Evolutionary conservation across 331 rosid species (phyloP), one percentile per base, ranked within the genome.

Genomic region (Erythrophleum ivorense): DNA sequence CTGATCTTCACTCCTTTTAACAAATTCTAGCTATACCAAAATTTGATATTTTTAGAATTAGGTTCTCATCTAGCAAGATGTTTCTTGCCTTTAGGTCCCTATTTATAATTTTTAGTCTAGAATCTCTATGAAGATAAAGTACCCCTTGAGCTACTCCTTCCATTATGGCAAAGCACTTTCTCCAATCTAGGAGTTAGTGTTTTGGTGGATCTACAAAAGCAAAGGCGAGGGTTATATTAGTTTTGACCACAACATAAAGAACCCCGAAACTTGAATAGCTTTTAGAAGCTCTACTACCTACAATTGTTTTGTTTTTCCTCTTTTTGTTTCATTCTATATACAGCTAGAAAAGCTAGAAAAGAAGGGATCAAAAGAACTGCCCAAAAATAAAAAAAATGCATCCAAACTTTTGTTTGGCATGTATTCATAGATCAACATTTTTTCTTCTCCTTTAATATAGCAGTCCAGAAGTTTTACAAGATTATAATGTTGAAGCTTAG

Each of bases 361-460:
- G 18, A 52, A 52, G 0, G 54, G 18, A 52, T 52, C 6, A 15
- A 13, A 52, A 52, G 36, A 31, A 77, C 80, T 31, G 46, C 63
- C 80, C 80, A 10, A 63, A 63, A 15, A 77, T n/a, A 18, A 45
- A 24, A 24, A 24, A 24, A 24, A 68, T 1, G 43, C 54, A 48
- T 82, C 78, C 69, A 82, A 14, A 50, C 78, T 59, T 49, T 45
- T 52, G 21, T 49, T 59, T 1, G 77, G 64, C 85, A 75, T 67
- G 38, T 76, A 82, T 16, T 76, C 86, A 64, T 83, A 78, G 8
- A 83, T 31, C 62, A 83, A 29, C 71, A 83, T 78, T 59, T 73
- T 71, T 16, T 83, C 86, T 16, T 71, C 82, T 29, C 75, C 16
- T 3, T 83, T 78, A 41, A 71, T 29, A 19, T 71, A 78, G 5